Conservation (phyloP, 2,329 filamentous ascomycete genomes). For the Corniculantispora saksenae region DNA sequence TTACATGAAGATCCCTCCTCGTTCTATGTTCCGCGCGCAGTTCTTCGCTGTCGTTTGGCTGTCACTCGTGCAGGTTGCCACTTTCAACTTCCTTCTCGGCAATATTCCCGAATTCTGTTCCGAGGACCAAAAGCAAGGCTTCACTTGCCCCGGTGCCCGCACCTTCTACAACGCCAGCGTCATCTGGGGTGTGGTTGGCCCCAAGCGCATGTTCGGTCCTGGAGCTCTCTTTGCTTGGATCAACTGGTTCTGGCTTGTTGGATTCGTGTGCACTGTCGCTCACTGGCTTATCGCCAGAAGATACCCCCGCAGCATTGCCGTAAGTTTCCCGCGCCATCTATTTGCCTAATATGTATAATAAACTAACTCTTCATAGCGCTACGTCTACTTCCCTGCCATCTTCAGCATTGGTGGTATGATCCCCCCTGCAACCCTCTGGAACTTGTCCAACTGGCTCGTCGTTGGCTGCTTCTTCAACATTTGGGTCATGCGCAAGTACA, state of each 20-base stretch:
- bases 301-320: slow-evolving; percentile 42
- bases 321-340: neutral
- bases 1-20: slow-evolving; percentile 50
- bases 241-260: slow-evolving; percentile 59
- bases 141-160: slow-evolving; percentile 54
- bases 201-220: slow-evolving; percentile 34
- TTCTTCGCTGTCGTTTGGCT: slow-evolving; percentile 35
- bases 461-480: slow-evolving; percentile 59
- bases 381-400: slow-evolving; percentile 54
- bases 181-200: slow-evolving; percentile 58
- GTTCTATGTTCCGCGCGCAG: slow-evolving; percentile 44
- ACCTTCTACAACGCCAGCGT: slow-evolving; percentile 60
- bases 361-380: slow-evolving; percentile 36
- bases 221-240: slow-evolving; percentile 46
- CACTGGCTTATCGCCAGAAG: slow-evolving; percentile 50
- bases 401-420: slow-evolving; percentile 52
- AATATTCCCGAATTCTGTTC: slow-evolving; percentile 53
- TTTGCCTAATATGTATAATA: neutral
- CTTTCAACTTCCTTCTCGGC: slow-evolving; percentile 36
- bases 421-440: slow-evolving; percentile 57
- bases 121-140: slow-evolving; percentile 44
- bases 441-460: slow-evolving; percentile 55
- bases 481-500: slow-evolving; percentile 48
- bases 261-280: slow-evolving; percentile 46
- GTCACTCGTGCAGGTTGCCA: slow-evolving; percentile 31